These are phyloP conservation scores for Cystobasidium tubakii DNA, from an alignment of 768 basidiomycete species.

Conservation along the genomic window DNA sequence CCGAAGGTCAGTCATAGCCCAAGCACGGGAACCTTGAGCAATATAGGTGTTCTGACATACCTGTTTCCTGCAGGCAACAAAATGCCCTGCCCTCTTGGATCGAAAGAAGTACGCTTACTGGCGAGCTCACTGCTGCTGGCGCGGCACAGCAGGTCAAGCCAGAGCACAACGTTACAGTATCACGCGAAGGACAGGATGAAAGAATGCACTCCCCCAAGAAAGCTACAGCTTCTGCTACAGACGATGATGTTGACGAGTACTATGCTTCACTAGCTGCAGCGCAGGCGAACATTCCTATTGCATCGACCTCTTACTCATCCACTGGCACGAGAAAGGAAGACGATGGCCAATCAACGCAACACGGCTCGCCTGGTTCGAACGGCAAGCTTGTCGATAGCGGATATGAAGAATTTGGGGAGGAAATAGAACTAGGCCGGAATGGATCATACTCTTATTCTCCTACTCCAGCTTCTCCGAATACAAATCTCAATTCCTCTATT, in stretches of 20 bases:
- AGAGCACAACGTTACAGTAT: not conserved
- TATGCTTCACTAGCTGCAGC: conserved; percentile 43
- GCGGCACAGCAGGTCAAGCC: conserved; percentile 22
- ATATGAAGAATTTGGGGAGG: conserved; percentile 38
- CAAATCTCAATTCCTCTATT: not conserved
- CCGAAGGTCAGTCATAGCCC: conserved; percentile 55
- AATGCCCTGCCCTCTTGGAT: conserved; percentile 93
- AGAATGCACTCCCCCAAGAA: not conserved
- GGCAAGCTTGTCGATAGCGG: not conserved
- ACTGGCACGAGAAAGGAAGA: conserved; percentile 13
- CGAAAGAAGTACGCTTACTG: conserved; percentile 88
- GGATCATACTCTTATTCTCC: not conserved
- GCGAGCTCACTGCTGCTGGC: conserved; percentile 80
- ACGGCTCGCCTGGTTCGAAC: not conserved
- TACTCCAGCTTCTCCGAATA: not conserved
- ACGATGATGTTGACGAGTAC: conserved; percentile 44
- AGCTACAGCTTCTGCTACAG: not conserved
- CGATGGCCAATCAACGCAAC: conserved; percentile 42
- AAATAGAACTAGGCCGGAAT: conserved; percentile 1
- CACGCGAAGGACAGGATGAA: conserved; percentile 7
- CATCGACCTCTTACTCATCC: not conserved
- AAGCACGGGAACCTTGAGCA: conserved; percentile 32
- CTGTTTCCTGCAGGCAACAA: conserved; percentile 57
- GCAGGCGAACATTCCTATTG: not conserved
- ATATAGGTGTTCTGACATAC: not conserved